These are phyloP conservation scores for Gossypium raimondii DNA, from an alignment of 345 rosid genomes.

Conservation along the genomic window DNA sequence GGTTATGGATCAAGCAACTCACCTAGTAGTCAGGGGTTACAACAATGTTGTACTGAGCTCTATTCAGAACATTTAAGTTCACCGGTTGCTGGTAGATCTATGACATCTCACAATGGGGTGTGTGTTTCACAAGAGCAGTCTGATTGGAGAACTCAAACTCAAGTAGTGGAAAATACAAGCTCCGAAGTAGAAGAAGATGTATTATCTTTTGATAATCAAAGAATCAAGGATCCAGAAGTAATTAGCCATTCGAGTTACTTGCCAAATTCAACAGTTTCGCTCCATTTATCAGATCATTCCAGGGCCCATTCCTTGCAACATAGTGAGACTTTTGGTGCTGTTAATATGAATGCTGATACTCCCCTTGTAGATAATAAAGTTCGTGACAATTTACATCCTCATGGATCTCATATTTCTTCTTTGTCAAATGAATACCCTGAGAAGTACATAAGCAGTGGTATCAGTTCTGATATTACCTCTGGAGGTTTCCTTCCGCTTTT, in stretches of 20 bases:
- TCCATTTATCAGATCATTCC: constrained; percentile 35
- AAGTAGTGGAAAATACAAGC: constrained; percentile 15
- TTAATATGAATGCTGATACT: constrained; percentile 31
- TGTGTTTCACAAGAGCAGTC: constrained; percentile 26
- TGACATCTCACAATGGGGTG: constrained; percentile 24
- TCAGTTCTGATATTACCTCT: constrained; percentile 29
- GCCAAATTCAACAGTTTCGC: constrained; percentile 37
- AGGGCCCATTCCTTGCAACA: constrained; percentile 41
- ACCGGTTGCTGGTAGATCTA: constrained; percentile 24
- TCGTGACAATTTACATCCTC: constrained; percentile 22
- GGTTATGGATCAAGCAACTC: constrained; percentile 40
- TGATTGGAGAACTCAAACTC: constrained; percentile 42
- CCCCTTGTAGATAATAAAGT: constrained; percentile 31
- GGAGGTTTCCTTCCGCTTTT: constrained; percentile 32
- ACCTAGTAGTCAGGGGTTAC: constrained; percentile 31
- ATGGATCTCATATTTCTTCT: constrained; percentile 29
- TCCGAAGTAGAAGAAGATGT: constrained; percentile 56
- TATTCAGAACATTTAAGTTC: constrained; percentile 25
- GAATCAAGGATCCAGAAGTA: constrained; percentile 59
- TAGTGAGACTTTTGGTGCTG: constrained; percentile 20
- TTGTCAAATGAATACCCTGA: constrained; percentile 48
- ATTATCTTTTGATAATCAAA: constrained; percentile 50
- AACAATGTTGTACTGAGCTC: constrained; percentile 29
- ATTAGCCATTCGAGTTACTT: constrained; percentile 30
- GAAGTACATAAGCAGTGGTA: constrained; percentile 26